phyloP scores from a whole-genome alignment of 495 filamentous ascomycete species.

The Podospora sp. region DNA sequence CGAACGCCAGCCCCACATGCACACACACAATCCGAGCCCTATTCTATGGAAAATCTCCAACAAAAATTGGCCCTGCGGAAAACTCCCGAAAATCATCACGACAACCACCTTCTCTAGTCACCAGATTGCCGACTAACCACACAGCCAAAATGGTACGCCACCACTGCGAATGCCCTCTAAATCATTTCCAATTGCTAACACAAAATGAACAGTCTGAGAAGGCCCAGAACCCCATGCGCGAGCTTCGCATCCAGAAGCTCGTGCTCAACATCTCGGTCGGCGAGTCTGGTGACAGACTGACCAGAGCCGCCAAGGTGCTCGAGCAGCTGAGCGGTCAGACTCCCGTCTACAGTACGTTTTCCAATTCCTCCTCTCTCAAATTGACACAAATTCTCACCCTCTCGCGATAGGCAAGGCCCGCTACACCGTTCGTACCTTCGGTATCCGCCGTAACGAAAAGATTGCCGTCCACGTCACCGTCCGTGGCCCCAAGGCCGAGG shows the following conservation, averaged over 20 bases:
- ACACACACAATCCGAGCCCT: slow-evolving; percentile 8
- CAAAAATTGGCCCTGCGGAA: slow-evolving; percentile 9
- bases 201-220: slow-evolving; percentile 61
- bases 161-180: slow-evolving; percentile 11
- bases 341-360: slow-evolving; percentile 88
- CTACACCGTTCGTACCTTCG: slow-evolving; percentile 99
- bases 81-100: slow-evolving; percentile 12
- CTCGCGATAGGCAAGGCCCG: slow-evolving; percentile 85
- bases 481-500: slow-evolving; percentile 99
- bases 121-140: slow-evolving; percentile 13
- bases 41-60: slow-evolving; percentile 10
- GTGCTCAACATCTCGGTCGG: slow-evolving; percentile 99
- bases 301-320: slow-evolving; percentile 98
- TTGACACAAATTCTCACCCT: background rate
- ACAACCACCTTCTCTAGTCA: slow-evolving; percentile 13
- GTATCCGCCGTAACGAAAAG: slow-evolving; percentile 99
- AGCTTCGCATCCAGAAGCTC: slow-evolving; percentile 99
- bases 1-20: slow-evolving; percentile 5
- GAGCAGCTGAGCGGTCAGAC: slow-evolving; percentile 99
- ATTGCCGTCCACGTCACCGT: slow-evolving; percentile 99
- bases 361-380: background rate
- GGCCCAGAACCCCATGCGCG: slow-evolving; percentile 95
- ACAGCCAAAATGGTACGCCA: slow-evolving; percentile 19
- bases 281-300: slow-evolving; percentile 99
- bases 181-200: slow-evolving; percentile 33